Conservation (phyloP, 768 basidiomycete species). For the Boletus fagicola region DNA sequence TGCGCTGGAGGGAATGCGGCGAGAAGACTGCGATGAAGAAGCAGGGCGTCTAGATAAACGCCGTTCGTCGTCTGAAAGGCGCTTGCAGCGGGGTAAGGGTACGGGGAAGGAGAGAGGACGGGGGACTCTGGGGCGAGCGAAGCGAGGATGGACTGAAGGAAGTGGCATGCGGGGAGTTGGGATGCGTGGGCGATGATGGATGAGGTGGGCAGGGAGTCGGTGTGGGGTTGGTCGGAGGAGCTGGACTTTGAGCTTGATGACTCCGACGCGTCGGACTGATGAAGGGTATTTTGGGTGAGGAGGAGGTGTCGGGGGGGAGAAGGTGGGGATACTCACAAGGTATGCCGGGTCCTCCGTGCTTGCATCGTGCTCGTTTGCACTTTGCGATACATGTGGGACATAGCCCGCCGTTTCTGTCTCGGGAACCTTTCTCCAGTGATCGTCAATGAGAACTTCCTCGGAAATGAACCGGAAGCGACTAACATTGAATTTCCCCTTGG, state of each 20-base stretch:
- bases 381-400: conserved; percentile 34
- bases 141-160: conserved; percentile 56
- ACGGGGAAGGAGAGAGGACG: conserved; percentile 34
- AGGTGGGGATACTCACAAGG: conserved; percentile 34
- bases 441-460: conserved; percentile 12
- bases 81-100: conserved; percentile 31
- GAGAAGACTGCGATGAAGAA: conserved; percentile 72
- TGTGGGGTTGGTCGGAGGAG: conserved; percentile 29
- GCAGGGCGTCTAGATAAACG: conserved; percentile 75
- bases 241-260: conserved; percentile 45
- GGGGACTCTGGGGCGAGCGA: conserved; percentile 47
- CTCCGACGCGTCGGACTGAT: conserved; percentile 46
- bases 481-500: conserved; percentile 35
- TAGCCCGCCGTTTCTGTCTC: conserved; percentile 14
- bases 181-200: conserved; percentile 12
- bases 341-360: conserved; percentile 45
- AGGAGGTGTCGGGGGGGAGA: neutral
- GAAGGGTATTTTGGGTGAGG: neutral
- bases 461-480: conserved; percentile 1
- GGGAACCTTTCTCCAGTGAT: conserved; percentile 35
- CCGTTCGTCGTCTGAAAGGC: conserved; percentile 58
- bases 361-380: conserved; percentile 40
- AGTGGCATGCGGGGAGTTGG: conserved; percentile 52
- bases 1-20: conserved; percentile 62
- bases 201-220: conserved; percentile 15